These are phyloP conservation scores for Trebouxia sp. DNA, from an alignment of 139 green algal genomes.

Conservation along the genomic window DNA sequence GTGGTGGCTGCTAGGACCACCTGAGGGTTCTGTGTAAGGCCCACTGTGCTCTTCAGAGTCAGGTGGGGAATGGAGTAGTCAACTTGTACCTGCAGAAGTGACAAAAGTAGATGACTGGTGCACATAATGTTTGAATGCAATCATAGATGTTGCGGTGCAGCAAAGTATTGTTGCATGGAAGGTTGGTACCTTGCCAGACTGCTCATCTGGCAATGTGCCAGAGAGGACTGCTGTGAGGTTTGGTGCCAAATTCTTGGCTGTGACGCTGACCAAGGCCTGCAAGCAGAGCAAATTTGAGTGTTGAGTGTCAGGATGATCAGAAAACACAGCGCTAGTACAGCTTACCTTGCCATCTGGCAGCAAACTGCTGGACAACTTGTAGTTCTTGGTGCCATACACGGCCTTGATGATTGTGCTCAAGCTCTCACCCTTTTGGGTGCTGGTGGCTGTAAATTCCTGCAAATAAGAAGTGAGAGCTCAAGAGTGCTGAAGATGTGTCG, in stretches of 20 bases:
- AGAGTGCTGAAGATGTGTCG: no score
- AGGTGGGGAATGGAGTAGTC: slow-evolving; percentile 55
- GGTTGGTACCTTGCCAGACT: slow-evolving; percentile 40
- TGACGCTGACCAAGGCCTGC: slow-evolving; percentile 26
- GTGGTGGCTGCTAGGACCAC: slow-evolving; percentile 47
- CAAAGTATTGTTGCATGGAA: not conserved
- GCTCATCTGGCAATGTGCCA: slow-evolving; percentile 48
- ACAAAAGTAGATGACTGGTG: not conserved
- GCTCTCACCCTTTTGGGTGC: slow-evolving; percentile 34
- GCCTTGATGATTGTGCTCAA: slow-evolving; percentile 51
- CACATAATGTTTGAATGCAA: not conserved
- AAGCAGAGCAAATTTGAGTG: not conserved
- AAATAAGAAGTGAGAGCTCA: no score
- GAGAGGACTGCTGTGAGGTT: slow-evolving; percentile 43
- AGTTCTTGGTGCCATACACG: slow-evolving; percentile 43
- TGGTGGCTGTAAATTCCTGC: slow-evolving; percentile 55
- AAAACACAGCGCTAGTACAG: not conserved
- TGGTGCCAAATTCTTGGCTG: slow-evolving; percentile 25
- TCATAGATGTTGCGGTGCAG: not conserved
- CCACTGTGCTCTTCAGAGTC: slow-evolving; percentile 39
- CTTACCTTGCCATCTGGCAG: slow-evolving; percentile 46
- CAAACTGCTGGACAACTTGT: slow-evolving; percentile 42
- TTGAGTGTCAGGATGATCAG: not conserved
- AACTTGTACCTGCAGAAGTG: slow-evolving; percentile 38
- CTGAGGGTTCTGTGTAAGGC: slow-evolving; percentile 48